Base-by-base conservation (phyloP, 768 basidiomycete species). In the Amanita inopinata region DNA sequence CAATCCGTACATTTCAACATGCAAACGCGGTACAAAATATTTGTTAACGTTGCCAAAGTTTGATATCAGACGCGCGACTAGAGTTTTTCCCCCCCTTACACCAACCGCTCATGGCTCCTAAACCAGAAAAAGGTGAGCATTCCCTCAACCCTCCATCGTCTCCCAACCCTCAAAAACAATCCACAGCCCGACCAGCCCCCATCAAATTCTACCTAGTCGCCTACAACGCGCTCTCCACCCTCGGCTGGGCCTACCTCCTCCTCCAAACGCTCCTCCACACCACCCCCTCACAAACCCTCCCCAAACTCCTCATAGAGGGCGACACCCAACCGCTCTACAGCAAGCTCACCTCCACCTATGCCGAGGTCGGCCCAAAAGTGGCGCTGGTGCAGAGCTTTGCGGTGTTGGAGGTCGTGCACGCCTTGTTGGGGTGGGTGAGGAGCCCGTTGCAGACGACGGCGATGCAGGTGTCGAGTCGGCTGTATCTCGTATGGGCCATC, bases 401-500 rank as follows among this genome's bases (percentile, higher is more conserved):
- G 1, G 53, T 78, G 0, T 64, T 99, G 38, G 94, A 99, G 59
- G 74, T 96, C 17, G 50, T 84, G 2, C 96, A 99, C 57, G 77
- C 80, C 27, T 59, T 82, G 4, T 52, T 89, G 5, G 80, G 91
- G 0, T 78, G 80, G 69, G 94, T 97, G 33, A 66, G 81, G 38
- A 84, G 80, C 43, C 82, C 86, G 5, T 55, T 88, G 9, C 66
- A 62, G 10, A 91, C 89, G 0, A 91, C 90, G 0, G 56, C 65
- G 4, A 74, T 80, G 51, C 91, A 96, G 59, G 89, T 94, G 28
- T 71, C 78, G 0, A 86, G 83, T 49, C 67, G 91, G 30, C 66
- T 97, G 3, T 80, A 82, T 60, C 66, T 90, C 32, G 78, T 97
- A 2, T 97, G 90, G 91, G 85, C 78, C 15, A 72, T 97, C 45